Evolutionary conservation across 169 alveolate species (phyloP).

Genomic region (Babesia ovis): DNA sequence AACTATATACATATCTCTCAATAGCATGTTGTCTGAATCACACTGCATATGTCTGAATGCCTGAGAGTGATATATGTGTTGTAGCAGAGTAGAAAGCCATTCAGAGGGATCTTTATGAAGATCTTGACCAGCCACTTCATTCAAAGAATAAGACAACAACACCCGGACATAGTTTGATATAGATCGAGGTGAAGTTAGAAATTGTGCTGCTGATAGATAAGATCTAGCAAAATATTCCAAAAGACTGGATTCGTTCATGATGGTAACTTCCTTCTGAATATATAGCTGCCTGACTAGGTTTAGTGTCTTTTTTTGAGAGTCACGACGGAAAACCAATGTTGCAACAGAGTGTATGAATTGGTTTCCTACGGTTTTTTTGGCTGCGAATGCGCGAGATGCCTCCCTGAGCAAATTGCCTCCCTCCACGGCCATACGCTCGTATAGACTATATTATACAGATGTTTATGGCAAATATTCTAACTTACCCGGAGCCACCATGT

Average conservation of each 20-base stretch:
- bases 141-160: constrained; percentile 47
- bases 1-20: constrained; percentile 44
- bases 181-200: constrained; percentile 52
- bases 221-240: constrained; percentile 50
- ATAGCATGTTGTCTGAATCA: constrained; percentile 51
- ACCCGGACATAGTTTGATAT: constrained; percentile 62
- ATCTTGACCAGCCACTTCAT: constrained; percentile 58
- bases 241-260: constrained; percentile 43
- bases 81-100: constrained; percentile 59
- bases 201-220: constrained; percentile 67
- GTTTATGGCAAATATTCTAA: not conserved
- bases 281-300: constrained; percentile 34
- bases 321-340: constrained; percentile 33
- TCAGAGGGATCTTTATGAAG: constrained; percentile 28
- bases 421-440: constrained; percentile 70
- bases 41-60: constrained; percentile 57
- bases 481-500: constrained; percentile 69
- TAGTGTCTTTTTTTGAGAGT: not conserved
- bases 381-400: constrained; percentile 41
- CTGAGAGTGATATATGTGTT: constrained; percentile 53
- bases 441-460: constrained; percentile 26
- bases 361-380: constrained; percentile 41
- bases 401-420: constrained; percentile 60
- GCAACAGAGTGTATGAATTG: constrained; percentile 42
- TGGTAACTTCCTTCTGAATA: constrained; percentile 46